These are phyloP conservation scores for Auricularia auricula-judae DNA, from an alignment of 768 basidiomycete species.

Conservation along the genomic window DNA sequence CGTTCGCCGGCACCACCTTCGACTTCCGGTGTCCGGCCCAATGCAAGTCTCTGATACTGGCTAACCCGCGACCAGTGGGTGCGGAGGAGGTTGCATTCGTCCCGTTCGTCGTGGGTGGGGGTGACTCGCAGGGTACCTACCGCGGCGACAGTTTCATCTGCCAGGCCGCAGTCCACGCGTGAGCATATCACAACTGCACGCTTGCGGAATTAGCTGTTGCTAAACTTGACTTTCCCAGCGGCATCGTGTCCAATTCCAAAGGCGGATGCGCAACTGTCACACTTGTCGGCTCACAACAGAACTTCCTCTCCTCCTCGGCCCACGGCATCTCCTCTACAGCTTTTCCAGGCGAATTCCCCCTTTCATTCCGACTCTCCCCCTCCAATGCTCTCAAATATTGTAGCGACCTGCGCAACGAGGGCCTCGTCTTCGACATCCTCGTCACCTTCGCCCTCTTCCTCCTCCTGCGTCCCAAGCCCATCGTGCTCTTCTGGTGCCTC, in stretches of 20 bases:
- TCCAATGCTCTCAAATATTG: constrained; percentile 48
- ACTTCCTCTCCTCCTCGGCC: constrained; percentile 47
- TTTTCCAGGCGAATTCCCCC: constrained; percentile 66
- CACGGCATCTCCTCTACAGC: constrained; percentile 61
- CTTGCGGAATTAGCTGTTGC: background rate
- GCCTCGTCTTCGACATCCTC: constrained; percentile 63
- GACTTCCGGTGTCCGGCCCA: constrained; percentile 77
- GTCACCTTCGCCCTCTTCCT: constrained; percentile 59
- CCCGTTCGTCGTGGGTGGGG: constrained; percentile 79
- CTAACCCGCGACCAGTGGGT: constrained; percentile 68
- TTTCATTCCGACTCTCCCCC: constrained; percentile 48
- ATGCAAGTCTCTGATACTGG: constrained; percentile 49
- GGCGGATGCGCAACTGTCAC: constrained; percentile 72
- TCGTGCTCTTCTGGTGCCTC: constrained; percentile 65
- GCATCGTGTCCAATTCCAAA: constrained; percentile 45
- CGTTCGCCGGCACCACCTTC: constrained; percentile 49
- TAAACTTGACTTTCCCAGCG: constrained; percentile 30
- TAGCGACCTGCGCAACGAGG: constrained; percentile 55
- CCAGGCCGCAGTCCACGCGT: constrained; percentile 75
- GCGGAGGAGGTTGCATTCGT: constrained; percentile 49
- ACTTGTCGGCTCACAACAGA: constrained; percentile 60
- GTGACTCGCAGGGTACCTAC: constrained; percentile 59
- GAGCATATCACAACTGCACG: constrained; percentile 17
- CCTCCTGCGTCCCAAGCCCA: constrained; percentile 56
- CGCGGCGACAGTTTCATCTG: constrained; percentile 81